Base-by-base conservation (phyloP, 768 basidiomycete genomes). In the Suillus weaverae region DNA sequence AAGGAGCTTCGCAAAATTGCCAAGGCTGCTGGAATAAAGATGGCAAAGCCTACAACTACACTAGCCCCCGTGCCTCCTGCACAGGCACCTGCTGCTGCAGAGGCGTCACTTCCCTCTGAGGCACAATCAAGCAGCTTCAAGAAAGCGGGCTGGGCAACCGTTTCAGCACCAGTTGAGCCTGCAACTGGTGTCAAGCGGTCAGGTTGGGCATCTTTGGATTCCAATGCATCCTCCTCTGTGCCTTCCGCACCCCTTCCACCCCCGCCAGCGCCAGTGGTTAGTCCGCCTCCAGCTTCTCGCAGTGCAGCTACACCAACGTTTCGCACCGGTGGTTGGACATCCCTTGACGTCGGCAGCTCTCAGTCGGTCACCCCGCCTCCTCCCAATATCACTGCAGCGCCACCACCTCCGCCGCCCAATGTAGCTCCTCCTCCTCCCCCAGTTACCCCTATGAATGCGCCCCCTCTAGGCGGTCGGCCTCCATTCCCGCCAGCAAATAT, bases 1-100 rank as follows among this genome's bases (percentile, higher is more conserved):
- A 93, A 90, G 74, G 91, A 94, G 70, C 81, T 94, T 32, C 81
- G 91, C 63, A 93, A 93, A 75, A 86, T 94, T 36, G 93, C 93
- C 8, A 89, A 87, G 60, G 93, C 93, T 0, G 87, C 85, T 44
- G 93, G 93, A 5, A 86, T 95, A 72, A 91, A 84, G 75, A 86
- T 94, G 68, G 68, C 75, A 10, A 79, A 76, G 63, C 80, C 78
- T 50, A 30, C 66, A 7, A 56, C 64, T 51, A 64, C 75, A 30
- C 53, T 60, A 56, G 53, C 74, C 22, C 10, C 55, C 61, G 74
- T 73, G 22, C 33, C 74, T 60, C 59, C 76, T 30, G 50, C 66
- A 11, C 60, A 60, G 41, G 54, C 64, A 36, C 56, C 74, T 39
- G 70, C 69, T 67, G 66, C 69, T 67, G 66, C 50, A 43, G 73